Base-by-base conservation (phyloP, 768 basidiomycete species). In the Peribolospora baueri region DNA sequence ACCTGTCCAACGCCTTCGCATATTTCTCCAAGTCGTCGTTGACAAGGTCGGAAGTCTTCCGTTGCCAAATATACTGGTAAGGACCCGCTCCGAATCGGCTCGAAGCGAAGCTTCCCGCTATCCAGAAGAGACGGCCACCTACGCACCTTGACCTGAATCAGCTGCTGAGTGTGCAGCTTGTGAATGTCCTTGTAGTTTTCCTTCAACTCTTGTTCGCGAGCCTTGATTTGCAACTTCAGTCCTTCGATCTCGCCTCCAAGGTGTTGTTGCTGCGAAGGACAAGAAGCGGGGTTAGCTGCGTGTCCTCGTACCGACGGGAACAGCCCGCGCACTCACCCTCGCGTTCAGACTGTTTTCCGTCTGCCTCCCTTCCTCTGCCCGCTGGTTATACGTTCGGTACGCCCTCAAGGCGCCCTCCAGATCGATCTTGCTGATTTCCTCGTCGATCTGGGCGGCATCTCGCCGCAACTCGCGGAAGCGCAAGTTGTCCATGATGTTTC, bases 21-120 rank as follows among this genome's bases (percentile, higher is more conserved):
- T 97, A 95, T 70, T 97, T 97, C 71, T 98, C 91, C 53, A 98
- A 68, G 67, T 98, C 93, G 57, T 77, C 82, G 67, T 91, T 95
- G 5, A 91, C 88, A 80, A 95, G 86, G 67, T 97, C 90, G 41
- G 88, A 86, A 69, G 93, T 85, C 90, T 95, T 60, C 25, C 25
- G 25, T 25, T 25, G 25, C 25, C 50, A 48, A 39, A 40, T 25
- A 46, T 8, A 38, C 37, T 42, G 10, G 50, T 36, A 53, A 54
- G 48, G 45, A 54, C 50, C 14, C 25, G 25, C 25, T 25, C 25
- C 25, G 25, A 25, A 25, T 25, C 25, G 25, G 25, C 25, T 25
- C 25, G 25, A 25, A 25, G 25, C 25, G 25, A 25, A 25, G 25
- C 25, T 25, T 25, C 25, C 25, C 25, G 25, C 25, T 1, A 25